These are phyloP conservation scores for Phytophthora nicotianae DNA, from an alignment of 352 stramenopile genomes.

Conservation along the genomic window DNA sequence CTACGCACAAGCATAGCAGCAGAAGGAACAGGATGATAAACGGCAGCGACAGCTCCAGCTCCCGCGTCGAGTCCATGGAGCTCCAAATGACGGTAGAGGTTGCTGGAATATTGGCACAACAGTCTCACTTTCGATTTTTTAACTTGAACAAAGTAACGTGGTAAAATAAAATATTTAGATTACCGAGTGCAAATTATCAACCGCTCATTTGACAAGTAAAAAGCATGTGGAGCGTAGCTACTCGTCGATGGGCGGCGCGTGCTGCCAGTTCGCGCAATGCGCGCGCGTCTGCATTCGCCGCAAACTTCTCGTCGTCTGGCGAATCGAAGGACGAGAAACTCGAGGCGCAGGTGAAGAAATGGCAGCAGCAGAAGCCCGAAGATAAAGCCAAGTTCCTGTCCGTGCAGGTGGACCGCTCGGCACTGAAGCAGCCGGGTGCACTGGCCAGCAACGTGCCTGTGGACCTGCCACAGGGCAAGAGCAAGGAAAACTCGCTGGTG, in stretches of 20 bases:
- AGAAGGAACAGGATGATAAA: constrained; percentile 48
- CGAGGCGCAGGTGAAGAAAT: constrained; percentile 63
- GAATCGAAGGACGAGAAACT: constrained; percentile 14
- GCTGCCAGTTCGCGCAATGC: constrained; percentile 1
- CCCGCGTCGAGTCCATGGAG: constrained; percentile 24
- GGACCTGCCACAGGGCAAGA: constrained; percentile 45
- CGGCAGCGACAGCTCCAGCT: constrained; percentile 49
- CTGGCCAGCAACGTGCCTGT: constrained; percentile 30
- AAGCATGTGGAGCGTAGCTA: constrained; percentile 31
- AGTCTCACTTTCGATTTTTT: neutral
- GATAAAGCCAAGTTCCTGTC: constrained; percentile 63
- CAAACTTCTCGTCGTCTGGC: constrained; percentile 12
- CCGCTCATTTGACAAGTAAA: neutral
- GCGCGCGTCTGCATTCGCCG: constrained; percentile 1
- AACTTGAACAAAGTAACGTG: neutral
- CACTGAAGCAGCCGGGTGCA: constrained; percentile 59
- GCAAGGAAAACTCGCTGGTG: constrained; percentile 72
- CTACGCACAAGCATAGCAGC: constrained; percentile 49
- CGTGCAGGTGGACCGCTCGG: constrained; percentile 73
- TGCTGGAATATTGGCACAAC: neutral
- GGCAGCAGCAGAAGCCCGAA: constrained; percentile 52
- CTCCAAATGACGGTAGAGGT: constrained; percentile 13
- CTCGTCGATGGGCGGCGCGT: constrained; percentile 17
- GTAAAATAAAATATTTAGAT: neutral
- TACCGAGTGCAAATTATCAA: neutral